phyloP scores from a whole-genome alignment of 2,329 filamentous ascomycete genomes.

The Zasmidium citrigriseum region DNA sequence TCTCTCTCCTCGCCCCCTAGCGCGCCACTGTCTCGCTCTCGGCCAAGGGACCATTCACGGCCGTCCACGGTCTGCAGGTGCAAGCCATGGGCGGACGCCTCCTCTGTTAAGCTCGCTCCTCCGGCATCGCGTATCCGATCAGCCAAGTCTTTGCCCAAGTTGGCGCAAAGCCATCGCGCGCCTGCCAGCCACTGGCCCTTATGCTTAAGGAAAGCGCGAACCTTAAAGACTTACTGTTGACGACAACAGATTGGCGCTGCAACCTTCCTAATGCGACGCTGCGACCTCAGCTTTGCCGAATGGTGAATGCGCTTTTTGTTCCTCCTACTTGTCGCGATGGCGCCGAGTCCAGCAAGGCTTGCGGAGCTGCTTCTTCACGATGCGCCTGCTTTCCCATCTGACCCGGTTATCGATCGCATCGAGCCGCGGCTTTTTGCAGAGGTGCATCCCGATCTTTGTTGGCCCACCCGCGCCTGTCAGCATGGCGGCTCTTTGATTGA shows the following conservation, averaged over 20 bases:
- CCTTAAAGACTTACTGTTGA: constrained; percentile 13
- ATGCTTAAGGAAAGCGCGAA: constrained; percentile 27
- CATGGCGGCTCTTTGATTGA: constrained; percentile 3
- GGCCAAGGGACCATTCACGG: constrained; percentile 5
- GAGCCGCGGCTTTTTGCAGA: not conserved
- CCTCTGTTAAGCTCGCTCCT: constrained; percentile 19
- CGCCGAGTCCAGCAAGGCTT: not conserved
- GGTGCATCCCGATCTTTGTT: not conserved
- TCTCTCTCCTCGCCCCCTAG: constrained; percentile 6
- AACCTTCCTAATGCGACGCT: constrained; percentile 24
- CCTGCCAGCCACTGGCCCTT: constrained; percentile 17
- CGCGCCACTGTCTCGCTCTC: constrained; percentile 17
- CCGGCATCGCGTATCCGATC: constrained; percentile 20
- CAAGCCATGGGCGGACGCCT: constrained; percentile 20
- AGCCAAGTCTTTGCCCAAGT: constrained; percentile 5
- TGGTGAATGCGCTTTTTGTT: constrained; percentile 13
- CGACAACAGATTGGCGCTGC: constrained; percentile 20
- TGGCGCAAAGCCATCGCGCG: constrained; percentile 1
- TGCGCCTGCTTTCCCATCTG: not conserved
- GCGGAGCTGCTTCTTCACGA: constrained; percentile 5
- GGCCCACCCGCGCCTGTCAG: not conserved
- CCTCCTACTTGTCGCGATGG: constrained; percentile 1
- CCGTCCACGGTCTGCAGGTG: constrained; percentile 1
- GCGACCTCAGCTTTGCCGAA: not conserved
- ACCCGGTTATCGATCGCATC: not conserved